phyloP scores from a whole-genome alignment of 176 grass and related monocot species.

The Oryza coarctata region DNA sequence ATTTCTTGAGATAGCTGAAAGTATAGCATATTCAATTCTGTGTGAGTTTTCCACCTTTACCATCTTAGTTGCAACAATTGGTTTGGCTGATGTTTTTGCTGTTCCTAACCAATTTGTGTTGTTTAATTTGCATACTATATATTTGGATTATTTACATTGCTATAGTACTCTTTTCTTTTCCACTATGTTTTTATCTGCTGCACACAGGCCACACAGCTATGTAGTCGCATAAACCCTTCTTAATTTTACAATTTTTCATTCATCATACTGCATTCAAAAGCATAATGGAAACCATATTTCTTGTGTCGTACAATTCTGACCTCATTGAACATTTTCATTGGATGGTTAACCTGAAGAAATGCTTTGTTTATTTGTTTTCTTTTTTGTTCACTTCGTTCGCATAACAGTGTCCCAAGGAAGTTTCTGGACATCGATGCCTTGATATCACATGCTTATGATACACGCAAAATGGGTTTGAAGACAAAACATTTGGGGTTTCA shows the following conservation, averaged over 20 bases:
- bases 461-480: slow-evolving; percentile 66
- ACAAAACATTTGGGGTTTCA: slow-evolving; percentile 84
- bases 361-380: slow-evolving; percentile 38
- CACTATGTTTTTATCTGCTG: neutral
- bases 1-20: neutral
- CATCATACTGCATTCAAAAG: neutral
- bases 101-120: neutral
- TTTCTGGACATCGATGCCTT: slow-evolving; percentile 66
- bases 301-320: slow-evolving; percentile 14
- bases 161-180: neutral
- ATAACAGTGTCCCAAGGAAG: slow-evolving; percentile 61
- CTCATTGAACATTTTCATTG: slow-evolving; percentile 28
- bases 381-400: slow-evolving; percentile 40
- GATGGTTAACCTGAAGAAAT: slow-evolving; percentile 41
- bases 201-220: too few species aligned
- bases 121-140: neutral
- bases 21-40: neutral
- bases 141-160: neutral
- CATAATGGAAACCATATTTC: neutral
- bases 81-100: slow-evolving; percentile 1
- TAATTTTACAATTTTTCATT: neutral
- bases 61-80: neutral
- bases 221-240: neutral
- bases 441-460: slow-evolving; percentile 59
- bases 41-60: neutral